These are phyloP conservation scores for Lactarius hatsudake DNA, from an alignment of 768 basidiomycete species.

Conservation along the genomic window DNA sequence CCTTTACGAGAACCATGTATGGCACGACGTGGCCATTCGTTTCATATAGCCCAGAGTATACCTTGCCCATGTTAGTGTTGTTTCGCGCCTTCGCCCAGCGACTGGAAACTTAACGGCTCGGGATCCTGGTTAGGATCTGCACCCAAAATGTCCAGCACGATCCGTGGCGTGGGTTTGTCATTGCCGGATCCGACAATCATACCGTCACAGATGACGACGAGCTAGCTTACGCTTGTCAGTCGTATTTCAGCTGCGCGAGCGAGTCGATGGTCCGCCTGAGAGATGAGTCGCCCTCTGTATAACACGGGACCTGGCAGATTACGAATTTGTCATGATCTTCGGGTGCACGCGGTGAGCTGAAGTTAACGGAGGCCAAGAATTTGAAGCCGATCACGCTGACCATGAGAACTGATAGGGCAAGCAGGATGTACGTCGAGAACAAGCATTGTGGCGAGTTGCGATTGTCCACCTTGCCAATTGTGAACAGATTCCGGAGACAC, in stretches of 20 bases:
- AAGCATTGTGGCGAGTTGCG: conserved; percentile 89
- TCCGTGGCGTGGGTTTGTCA: conserved; percentile 92
- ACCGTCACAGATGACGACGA: conserved; percentile 94
- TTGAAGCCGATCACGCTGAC: conserved; percentile 95
- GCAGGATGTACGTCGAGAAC: conserved; percentile 88
- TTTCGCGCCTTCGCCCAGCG: conserved; percentile 90
- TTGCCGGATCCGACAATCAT: conserved; percentile 98
- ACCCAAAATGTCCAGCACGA: conserved; percentile 95
- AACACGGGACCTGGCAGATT: conserved; percentile 97
- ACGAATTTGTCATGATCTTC: conserved; percentile 98
- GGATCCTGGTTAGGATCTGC: conserved; percentile 91
- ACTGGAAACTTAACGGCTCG: conserved; percentile 91
- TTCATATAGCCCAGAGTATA: conserved; percentile 95
- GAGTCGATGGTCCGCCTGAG: conserved; percentile 90
- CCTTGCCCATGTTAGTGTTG: conserved; percentile 99
- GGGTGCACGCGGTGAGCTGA: conserved; percentile 73
- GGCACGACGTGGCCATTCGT: conserved; percentile 94
- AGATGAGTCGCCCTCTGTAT: conserved; percentile 91
- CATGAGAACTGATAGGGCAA: conserved; percentile 88
- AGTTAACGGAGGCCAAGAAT: conserved; percentile 88
- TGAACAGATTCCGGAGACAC: conserved; percentile 91
- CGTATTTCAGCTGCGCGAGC: conserved; percentile 90
- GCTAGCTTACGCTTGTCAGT: conserved; percentile 96
- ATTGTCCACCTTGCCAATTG: conserved; percentile 88
- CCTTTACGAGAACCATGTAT: conserved; percentile 87